phyloP scores from a whole-genome alignment of 2,329 filamentous ascomycete genomes.

The Nemania abortiva region DNA sequence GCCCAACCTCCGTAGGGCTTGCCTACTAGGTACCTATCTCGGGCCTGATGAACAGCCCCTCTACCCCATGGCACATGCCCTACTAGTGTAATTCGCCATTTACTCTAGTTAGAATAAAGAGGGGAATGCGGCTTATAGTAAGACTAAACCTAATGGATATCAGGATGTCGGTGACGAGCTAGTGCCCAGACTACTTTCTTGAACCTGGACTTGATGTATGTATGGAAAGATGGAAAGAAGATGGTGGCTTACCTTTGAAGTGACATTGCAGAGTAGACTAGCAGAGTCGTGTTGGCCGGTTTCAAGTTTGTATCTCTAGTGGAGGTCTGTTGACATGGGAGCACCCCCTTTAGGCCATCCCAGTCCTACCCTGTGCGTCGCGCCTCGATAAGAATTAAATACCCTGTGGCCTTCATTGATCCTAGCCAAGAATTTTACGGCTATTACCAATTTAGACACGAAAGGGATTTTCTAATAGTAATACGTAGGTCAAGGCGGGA shows the following conservation, averaged over 20 bases:
- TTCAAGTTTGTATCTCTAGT: neutral
- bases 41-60: neutral
- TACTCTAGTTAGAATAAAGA: neutral
- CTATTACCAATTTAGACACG: neutral
- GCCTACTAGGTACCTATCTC: neutral
- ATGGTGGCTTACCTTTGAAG: neutral
- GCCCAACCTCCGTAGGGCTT: neutral
- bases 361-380: neutral
- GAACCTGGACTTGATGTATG: neutral
- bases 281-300: neutral
- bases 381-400: neutral
- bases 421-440: neutral
- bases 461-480: neutral
- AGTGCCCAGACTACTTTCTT: neutral
- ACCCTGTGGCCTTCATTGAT: neutral
- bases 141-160: neutral
- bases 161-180: neutral
- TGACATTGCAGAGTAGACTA: slow-evolving; percentile 5
- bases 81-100: neutral
- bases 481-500: neutral
- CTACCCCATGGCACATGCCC: neutral
- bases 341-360: neutral
- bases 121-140: neutral
- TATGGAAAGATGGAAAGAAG: neutral
- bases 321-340: neutral